These are phyloP conservation scores for Pseudevernia furfuracea DNA, from an alignment of 495 filamentous ascomycete species.

Conservation along the genomic window DNA sequence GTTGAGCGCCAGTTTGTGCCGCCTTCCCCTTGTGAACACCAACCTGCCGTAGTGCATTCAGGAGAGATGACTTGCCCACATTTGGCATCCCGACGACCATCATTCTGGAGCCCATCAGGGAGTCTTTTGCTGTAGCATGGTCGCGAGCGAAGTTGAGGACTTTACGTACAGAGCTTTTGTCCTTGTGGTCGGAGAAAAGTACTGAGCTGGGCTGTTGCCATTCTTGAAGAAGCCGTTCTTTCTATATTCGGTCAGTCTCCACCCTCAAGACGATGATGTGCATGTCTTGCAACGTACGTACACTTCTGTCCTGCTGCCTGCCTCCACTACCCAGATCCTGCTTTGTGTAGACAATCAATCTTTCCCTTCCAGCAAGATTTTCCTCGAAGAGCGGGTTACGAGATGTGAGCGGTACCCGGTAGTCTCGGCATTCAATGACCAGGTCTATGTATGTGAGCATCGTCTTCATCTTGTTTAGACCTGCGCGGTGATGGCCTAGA, in stretches of 20 bases:
- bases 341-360: slow-evolving; percentile 89
- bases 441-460: slow-evolving; percentile 75
- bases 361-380: slow-evolving; percentile 55
- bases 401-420: slow-evolving; percentile 77
- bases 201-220: slow-evolving; percentile 53
- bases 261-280: not conserved
- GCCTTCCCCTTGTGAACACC: slow-evolving; percentile 69
- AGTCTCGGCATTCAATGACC: slow-evolving; percentile 92
- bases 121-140: slow-evolving; percentile 39
- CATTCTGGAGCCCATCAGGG: slow-evolving; percentile 62
- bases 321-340: slow-evolving; percentile 57
- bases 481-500: slow-evolving; percentile 86
- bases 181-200: slow-evolving; percentile 55
- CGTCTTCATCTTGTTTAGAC: slow-evolving; percentile 77
- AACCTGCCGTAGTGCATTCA: slow-evolving; percentile 70
- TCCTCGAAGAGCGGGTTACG: slow-evolving; percentile 88
- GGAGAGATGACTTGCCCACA: slow-evolving; percentile 79
- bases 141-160: slow-evolving; percentile 52
- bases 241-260: slow-evolving; percentile 8
- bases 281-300: slow-evolving; percentile 18
- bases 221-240: slow-evolving; percentile 45
- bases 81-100: slow-evolving; percentile 97
- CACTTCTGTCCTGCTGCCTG: slow-evolving; percentile 26
- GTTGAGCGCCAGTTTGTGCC: slow-evolving; percentile 73
- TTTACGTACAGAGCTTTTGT: slow-evolving; percentile 41